These are phyloP conservation scores for Sherardia arvensis DNA, from an alignment of 257 asterid genomes.

Conservation along the genomic window DNA sequence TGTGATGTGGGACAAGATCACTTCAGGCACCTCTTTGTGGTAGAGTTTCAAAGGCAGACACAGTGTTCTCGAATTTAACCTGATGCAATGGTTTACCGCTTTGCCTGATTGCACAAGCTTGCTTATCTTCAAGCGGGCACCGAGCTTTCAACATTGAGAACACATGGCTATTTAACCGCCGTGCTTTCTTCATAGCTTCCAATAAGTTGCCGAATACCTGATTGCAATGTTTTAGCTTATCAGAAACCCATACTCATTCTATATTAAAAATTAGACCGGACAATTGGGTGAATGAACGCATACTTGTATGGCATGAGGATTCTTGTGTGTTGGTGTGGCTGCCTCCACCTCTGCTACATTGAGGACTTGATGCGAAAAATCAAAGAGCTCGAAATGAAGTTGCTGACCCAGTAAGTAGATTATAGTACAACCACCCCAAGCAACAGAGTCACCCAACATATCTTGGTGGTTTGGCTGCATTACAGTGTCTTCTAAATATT, in stretches of 20 bases:
- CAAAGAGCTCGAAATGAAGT: constrained; percentile 83
- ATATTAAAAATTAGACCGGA: background rate
- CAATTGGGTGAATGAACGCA: background rate
- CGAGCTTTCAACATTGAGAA: constrained; percentile 93
- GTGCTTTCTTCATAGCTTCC: constrained; percentile 92
- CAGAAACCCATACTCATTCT: constrained; percentile 2
- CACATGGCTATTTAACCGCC: constrained; percentile 78
- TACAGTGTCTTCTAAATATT: constrained; percentile 60
- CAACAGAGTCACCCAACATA: constrained; percentile 83
- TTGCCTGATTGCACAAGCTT: constrained; percentile 92
- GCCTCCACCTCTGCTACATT: constrained; percentile 89
- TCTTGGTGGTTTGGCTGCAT: constrained; percentile 57
- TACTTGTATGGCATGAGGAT: constrained; percentile 54
- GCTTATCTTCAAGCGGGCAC: constrained; percentile 95
- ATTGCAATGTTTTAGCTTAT: constrained; percentile 6
- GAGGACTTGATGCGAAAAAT: constrained; percentile 95
- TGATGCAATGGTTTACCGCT: constrained; percentile 91
- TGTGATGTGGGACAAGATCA: background rate
- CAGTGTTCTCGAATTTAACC: constrained; percentile 80
- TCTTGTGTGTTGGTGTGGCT: constrained; percentile 48
- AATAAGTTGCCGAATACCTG: constrained; percentile 56
- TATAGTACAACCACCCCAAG: constrained; percentile 98
- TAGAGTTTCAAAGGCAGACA: constrained; percentile 89
- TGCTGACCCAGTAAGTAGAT: constrained; percentile 94
- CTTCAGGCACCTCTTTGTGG: constrained; percentile 84